These are phyloP conservation scores for Rhodotorula sp. DNA, from an alignment of 1,284 basidiomycete genomes.

Conservation along the genomic window DNA sequence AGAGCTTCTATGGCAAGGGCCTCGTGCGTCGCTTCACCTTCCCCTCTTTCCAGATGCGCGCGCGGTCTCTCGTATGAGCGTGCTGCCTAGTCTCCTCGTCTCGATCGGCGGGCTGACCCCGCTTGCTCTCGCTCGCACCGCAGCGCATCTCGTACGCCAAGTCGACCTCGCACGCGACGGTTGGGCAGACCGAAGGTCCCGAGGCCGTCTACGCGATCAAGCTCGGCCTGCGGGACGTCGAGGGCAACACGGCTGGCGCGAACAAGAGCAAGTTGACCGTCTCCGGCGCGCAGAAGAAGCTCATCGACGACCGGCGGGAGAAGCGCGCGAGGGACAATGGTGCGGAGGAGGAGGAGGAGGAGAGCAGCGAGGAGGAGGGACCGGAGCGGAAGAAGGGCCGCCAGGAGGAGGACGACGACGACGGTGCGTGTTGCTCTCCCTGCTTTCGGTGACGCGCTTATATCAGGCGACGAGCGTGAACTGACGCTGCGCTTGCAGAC, in stretches of 20 bases:
- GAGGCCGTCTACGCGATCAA: conserved; percentile 48
- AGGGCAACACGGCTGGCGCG: conserved; percentile 7
- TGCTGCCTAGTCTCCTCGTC: not conserved
- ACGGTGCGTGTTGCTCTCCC: conserved; percentile 18
- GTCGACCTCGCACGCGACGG: conserved; percentile 44
- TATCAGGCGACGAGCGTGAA: too few species aligned
- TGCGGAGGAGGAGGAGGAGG: conserved; percentile 37
- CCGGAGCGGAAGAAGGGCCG: conserved; percentile 39
- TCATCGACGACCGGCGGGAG: conserved; percentile 27
- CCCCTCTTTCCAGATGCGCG: not conserved
- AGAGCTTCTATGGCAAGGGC: conserved; percentile 89
- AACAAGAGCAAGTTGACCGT: conserved; percentile 40
- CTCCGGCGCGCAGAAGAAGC: conserved; percentile 44
- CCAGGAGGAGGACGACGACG: conserved; percentile 38
- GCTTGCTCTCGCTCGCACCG: not conserved
- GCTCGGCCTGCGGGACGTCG: conserved; percentile 42
- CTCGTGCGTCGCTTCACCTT: conserved; percentile 62
- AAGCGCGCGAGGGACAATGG: conserved; percentile 37
- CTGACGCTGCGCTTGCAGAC: conserved; percentile 13
- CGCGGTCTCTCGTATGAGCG: too few species aligned
- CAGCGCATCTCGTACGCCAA: conserved; percentile 45
- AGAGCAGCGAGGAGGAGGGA: conserved; percentile 34
- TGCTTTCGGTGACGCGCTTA: not conserved
- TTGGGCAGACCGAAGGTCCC: conserved; percentile 42
- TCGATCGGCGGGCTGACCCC: not conserved